Conservation (phyloP, 352 stramenopile species). For the Globisporangium spinosum region DNA sequence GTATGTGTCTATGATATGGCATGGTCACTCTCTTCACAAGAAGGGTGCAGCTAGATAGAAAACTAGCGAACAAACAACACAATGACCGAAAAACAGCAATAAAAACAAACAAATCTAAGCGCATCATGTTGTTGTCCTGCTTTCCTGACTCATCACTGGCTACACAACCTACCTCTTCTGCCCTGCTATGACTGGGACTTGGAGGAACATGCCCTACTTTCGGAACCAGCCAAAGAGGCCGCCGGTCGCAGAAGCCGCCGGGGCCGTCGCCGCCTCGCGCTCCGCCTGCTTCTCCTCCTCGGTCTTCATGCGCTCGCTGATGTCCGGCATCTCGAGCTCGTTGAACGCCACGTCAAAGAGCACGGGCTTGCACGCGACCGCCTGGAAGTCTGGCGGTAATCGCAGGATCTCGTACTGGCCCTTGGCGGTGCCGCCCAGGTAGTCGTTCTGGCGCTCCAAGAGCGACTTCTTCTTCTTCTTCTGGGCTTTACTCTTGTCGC, state of each 20-base stretch:
- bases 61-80: not conserved
- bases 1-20: not conserved
- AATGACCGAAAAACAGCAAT: not conserved
- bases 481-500: constrained; percentile 21
- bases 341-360: constrained; percentile 84
- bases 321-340: constrained; percentile 75
- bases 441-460: constrained; percentile 56
- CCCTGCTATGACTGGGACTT: not conserved
- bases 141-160: not conserved
- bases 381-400: constrained; percentile 58
- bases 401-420: constrained; percentile 60
- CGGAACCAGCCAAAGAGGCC: constrained; percentile 83
- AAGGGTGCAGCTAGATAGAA: not conserved
- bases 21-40: not conserved
- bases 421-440: constrained; percentile 40
- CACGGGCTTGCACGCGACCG: constrained; percentile 72
- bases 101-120: constrained; percentile 11
- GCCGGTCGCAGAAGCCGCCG: constrained; percentile 20
- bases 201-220: constrained; percentile 30
- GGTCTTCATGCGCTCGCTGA: constrained; percentile 72
- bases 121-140: not conserved
- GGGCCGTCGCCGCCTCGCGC: constrained; percentile 31
- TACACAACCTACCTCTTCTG: not conserved
- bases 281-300: constrained; percentile 68
- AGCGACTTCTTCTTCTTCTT: constrained; percentile 32